Percentiles rank a stretch among this genome's conserved stretches.
phyloP scores from a whole-genome alignment of 352 stramenopile genomes.

The Pythium monospermum region DNA sequence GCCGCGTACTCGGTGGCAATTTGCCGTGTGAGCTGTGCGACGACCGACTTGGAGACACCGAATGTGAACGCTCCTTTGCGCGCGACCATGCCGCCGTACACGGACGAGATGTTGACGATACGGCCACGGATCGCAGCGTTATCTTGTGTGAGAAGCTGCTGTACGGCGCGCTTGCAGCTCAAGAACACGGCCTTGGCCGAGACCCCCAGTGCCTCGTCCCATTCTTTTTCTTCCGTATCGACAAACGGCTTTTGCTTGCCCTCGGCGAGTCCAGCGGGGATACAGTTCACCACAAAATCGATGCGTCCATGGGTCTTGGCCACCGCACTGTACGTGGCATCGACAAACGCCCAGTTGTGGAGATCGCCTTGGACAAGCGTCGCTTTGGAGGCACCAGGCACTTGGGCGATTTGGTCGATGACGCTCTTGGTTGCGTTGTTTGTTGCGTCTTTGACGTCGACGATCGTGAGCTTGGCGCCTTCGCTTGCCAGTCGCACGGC shows the following conservation, averaged over 20 bases:
- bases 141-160: conserved; percentile 60
- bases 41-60: conserved; percentile 52
- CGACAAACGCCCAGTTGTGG: conserved; percentile 45
- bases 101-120: conserved; percentile 62
- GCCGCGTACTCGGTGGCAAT: conserved; percentile 55
- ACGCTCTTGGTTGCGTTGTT: no score
- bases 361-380: conserved; percentile 46
- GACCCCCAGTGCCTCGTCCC: conserved; percentile 56
- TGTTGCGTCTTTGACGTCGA: conserved; percentile 34
- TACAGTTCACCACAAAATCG: conserved; percentile 73
- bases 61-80: conserved; percentile 60
- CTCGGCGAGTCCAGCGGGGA: conserved; percentile 27
- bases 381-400: conserved; percentile 16
- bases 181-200: conserved; percentile 62
- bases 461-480: conserved; percentile 45
- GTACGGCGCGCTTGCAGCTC: conserved; percentile 59
- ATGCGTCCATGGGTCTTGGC: conserved; percentile 48
- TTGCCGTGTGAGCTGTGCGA: conserved; percentile 64
- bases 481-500: conserved; percentile 56
- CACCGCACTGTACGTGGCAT: conserved; percentile 34
- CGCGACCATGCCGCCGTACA: conserved; percentile 50
- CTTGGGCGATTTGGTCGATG: conserved; percentile 33
- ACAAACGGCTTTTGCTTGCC: conserved; percentile 33
- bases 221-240: conserved; percentile 37
- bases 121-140: conserved; percentile 45